Conservation (phyloP, 1,139 yeast species). For the Maudiozyma humilis region DNA sequence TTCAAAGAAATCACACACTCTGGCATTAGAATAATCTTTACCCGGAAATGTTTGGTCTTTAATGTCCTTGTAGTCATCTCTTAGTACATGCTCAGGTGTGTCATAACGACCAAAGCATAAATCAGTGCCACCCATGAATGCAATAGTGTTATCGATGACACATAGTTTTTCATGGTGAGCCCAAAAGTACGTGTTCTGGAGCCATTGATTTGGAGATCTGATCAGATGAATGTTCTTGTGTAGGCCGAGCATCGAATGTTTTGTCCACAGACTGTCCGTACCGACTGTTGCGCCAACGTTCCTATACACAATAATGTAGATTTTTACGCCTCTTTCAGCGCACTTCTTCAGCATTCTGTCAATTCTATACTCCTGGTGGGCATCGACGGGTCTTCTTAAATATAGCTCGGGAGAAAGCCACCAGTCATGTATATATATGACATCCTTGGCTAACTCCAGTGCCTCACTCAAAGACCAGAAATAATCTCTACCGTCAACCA, state of each 20-base stretch:
- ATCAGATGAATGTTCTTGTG: slow-evolving; percentile 84
- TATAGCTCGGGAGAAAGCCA: slow-evolving; percentile 95
- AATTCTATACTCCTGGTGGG: slow-evolving; percentile 88
- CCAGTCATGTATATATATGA: slow-evolving; percentile 95
- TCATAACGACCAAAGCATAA: slow-evolving; percentile 93
- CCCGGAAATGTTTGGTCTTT: slow-evolving; percentile 83
- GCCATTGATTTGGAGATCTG: slow-evolving; percentile 90
- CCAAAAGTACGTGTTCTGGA: slow-evolving; percentile 94
- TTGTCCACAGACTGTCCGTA: slow-evolving; percentile 89
- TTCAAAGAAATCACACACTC: slow-evolving; percentile 76
- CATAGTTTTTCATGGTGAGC: slow-evolving; percentile 96
- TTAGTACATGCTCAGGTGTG: slow-evolving; percentile 87
- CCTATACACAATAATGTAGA: slow-evolving; percentile 87
- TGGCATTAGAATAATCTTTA: slow-evolving; percentile 92
- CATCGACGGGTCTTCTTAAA: slow-evolving; percentile 87
- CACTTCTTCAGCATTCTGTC: slow-evolving; percentile 82
- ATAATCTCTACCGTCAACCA: slow-evolving; percentile 93
- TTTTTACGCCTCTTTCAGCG: slow-evolving; percentile 92
- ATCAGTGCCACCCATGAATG: slow-evolving; percentile 93
- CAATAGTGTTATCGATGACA: slow-evolving; percentile 77
- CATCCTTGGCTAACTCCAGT: slow-evolving; percentile 87
- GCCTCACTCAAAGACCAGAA: slow-evolving; percentile 96
- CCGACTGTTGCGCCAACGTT: slow-evolving; percentile 91
- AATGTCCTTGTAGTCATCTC: slow-evolving; percentile 55
- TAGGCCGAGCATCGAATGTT: slow-evolving; percentile 79